Percentiles rank a stretch among this genome's conserved stretches.
These are phyloP conservation scores for Penicillium psychrofluorescens DNA, from an alignment of 495 filamentous ascomycete species.

Conservation along the genomic window DNA sequence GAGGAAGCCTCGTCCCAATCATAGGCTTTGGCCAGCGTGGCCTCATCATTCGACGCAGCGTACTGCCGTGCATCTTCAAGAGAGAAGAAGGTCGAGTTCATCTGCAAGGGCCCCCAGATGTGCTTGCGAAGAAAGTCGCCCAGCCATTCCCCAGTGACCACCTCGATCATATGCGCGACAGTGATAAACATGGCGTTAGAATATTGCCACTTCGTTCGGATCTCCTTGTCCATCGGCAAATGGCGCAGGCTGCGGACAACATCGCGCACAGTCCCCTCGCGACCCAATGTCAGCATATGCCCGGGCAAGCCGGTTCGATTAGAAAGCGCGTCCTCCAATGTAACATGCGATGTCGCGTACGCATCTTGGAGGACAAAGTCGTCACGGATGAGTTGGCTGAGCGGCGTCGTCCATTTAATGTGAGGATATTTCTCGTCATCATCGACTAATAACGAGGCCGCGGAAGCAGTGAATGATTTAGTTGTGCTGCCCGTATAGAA, in stretches of 20 bases:
- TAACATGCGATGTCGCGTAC: conserved; percentile 36
- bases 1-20: not conserved
- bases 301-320: conserved; percentile 43
- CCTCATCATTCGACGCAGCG: not conserved
- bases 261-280: conserved; percentile 14
- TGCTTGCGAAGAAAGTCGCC: conserved; percentile 30
- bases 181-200: conserved; percentile 47
- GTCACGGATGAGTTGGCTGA: conserved; percentile 37
- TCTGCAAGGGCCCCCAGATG: conserved; percentile 41
- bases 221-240: conserved; percentile 30
- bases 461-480: conserved; percentile 47
- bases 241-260: conserved; percentile 35
- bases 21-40: conserved; percentile 3
- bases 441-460: conserved; percentile 36
- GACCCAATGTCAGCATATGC: conserved; percentile 24
- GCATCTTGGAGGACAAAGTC: conserved; percentile 43
- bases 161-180: conserved; percentile 29
- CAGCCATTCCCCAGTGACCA: conserved; percentile 24
- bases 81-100: conserved; percentile 41
- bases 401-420: conserved; percentile 41
- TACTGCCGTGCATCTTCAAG: conserved; percentile 6
- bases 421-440: conserved; percentile 18
- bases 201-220: conserved; percentile 39
- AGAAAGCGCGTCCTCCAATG: conserved; percentile 44
- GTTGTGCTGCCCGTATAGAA: conserved; percentile 43